Base-by-base conservation (phyloP, 2,329 filamentous ascomycete genomes). In the Akanthomyces dipterigenus region DNA sequence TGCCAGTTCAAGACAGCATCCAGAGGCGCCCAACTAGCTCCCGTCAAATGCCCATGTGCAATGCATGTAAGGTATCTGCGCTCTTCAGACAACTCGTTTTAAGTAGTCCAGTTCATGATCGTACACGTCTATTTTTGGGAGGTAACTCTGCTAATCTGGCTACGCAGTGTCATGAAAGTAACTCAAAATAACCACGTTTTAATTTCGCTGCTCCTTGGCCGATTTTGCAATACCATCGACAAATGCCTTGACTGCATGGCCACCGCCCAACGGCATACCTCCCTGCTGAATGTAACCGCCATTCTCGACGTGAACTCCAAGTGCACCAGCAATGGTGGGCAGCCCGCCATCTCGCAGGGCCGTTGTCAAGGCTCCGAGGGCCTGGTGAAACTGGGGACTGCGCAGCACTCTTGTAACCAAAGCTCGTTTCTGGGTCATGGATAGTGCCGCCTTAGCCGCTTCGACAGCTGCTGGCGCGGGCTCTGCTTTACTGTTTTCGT, bases 381-480 rank as follows among this genome's bases (percentile, higher is more conserved):
- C 93, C 73, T 98, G 95, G 63, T 86, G 85, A 70, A 99, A 92
- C 71, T 99, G 95, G 20, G 95, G 93, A 66, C 90, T 96, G 65
- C 90, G 85, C 16, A 98, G 77, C 8, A 98, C 92, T 70, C 88
- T 88, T 72, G 87, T 88, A 48, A 99, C 75, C 14, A 98, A 83
- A 24, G 82, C 80, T 70, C 89, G 91, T 80, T 98, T 98, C 71
- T 95, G 88, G 3, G 82, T 81, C 8, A 88, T 73, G 59, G 84
- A 88, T 68, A 97, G 81, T 7, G 89, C 87, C 63, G 88, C 82
- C 65, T 91, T 86, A 31, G 90, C 91, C 43, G 88, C 87, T 67
- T 88, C 81, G n/a, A 88, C 82, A 2, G 86, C 84, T 60, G 86
- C 88, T 0, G 85, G 78, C 48, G 84, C 85, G 1, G 89, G 87